Percentiles rank a stretch among this genome's conserved stretches.
Evolutionary conservation across 1,139 yeast genomes (phyloP).

Genomic region (Yamadazyma trypodendri): DNA sequence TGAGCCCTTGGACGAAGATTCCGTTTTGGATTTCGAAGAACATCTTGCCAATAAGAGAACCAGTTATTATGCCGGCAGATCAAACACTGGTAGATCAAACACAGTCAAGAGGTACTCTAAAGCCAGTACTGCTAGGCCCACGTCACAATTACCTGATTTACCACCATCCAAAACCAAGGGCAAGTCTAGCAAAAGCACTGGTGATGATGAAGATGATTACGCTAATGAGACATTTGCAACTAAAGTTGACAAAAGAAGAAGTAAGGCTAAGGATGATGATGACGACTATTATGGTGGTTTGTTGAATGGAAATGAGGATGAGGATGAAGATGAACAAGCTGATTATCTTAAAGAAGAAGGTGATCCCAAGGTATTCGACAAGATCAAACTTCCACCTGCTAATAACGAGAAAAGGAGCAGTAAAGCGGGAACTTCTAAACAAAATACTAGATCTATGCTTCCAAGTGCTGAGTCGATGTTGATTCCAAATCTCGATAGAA

Average conservation of each 20-base stretch:
- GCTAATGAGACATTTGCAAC: slow-evolving; percentile 40
- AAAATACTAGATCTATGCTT: slow-evolving; percentile 25
- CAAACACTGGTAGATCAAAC: slow-evolving; percentile 14
- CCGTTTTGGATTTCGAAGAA: slow-evolving; percentile 44
- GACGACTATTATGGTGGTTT: slow-evolving; percentile 21
- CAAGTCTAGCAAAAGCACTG: slow-evolving; percentile 6
- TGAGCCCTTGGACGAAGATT: slow-evolving; percentile 36
- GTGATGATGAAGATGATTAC: slow-evolving; percentile 23
- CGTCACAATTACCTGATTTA: slow-evolving; percentile 33
- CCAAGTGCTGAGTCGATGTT: slow-evolving; percentile 43
- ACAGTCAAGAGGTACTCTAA: slow-evolving; percentile 22
- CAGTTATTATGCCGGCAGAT: slow-evolving; percentile 33
- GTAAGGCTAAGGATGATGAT: slow-evolving; percentile 15
- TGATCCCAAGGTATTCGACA: slow-evolving; percentile 37
- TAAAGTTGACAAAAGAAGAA: slow-evolving; percentile 24
- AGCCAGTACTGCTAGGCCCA: slow-evolving; percentile 26
- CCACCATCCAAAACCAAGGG: slow-evolving; percentile 19
- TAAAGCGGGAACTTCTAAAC: slow-evolving; percentile 6
- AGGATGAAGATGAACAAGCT: slow-evolving; percentile 21
- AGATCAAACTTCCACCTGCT: slow-evolving; percentile 43
- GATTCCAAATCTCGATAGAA: slow-evolving; percentile 25
- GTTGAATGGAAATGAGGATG: slow-evolving; percentile 17
- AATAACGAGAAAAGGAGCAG: slow-evolving; percentile 4
- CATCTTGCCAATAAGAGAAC: slow-evolving; percentile 41
- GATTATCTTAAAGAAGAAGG: slow-evolving; percentile 13